Evolutionary conservation across 176 grass and related monocot genomes (phyloP).

Genomic region (Chrysopogon serrulatus): DNA sequence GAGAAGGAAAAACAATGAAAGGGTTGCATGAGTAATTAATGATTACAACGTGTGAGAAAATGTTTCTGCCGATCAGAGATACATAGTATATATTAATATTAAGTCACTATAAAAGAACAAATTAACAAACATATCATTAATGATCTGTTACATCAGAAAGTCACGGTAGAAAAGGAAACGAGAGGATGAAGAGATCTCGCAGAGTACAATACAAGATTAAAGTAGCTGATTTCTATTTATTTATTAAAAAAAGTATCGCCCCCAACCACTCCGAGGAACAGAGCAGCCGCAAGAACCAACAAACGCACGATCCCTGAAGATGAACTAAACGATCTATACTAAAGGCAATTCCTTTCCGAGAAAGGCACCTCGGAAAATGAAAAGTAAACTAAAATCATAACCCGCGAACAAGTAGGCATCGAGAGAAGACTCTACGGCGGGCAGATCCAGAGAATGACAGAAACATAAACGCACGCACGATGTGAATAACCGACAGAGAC

Average conservation of each 20-base stretch:
- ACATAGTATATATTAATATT: background rate
- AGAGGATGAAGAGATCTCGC: background rate
- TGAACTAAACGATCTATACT: background rate
- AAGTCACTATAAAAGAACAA: background rate
- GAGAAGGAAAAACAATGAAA: background rate
- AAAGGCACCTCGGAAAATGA: background rate
- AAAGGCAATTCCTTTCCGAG: background rate
- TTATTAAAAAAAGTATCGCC: background rate
- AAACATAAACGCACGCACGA: background rate
- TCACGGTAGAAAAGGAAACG: background rate
- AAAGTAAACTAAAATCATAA: background rate
- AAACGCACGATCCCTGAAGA: background rate
- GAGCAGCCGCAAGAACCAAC: background rate
- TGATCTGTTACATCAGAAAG: background rate
- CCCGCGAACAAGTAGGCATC: background rate
- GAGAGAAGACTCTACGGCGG: background rate
- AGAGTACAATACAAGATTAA: background rate
- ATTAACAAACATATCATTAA: background rate
- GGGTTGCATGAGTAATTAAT: background rate
- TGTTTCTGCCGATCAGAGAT: background rate
- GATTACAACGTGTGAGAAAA: background rate
- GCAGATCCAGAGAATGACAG: constrained; percentile 7
- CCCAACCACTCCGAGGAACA: background rate
- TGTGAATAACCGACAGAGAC: background rate
- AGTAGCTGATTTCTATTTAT: background rate